Conservation (phyloP, 2,329 filamentous ascomycete species). For the Aspergillus oerlinghausenensis region DNA sequence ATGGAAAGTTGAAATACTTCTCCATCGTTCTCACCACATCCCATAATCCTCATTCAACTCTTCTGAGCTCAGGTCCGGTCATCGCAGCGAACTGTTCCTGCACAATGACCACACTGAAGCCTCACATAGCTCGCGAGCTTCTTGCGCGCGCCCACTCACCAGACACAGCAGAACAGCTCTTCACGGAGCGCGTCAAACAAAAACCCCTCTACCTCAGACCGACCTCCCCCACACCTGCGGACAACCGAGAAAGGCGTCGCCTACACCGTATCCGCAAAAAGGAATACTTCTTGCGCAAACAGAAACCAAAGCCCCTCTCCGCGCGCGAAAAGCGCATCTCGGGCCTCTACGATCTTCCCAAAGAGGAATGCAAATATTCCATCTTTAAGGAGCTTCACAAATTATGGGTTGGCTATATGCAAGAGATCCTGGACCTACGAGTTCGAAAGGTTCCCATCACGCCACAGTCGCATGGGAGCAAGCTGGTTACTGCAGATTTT, state of each 20-base stretch:
- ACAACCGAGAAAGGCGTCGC: slow-evolving; percentile 52
- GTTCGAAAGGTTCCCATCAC: slow-evolving; percentile 45
- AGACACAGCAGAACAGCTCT: slow-evolving; percentile 65
- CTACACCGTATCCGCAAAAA: slow-evolving; percentile 45
- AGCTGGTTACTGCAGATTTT: slow-evolving; percentile 81
- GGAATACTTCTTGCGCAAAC: slow-evolving; percentile 43
- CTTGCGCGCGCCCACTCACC: slow-evolving; percentile 76
- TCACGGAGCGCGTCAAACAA: slow-evolving; percentile 75
- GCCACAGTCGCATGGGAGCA: slow-evolving; percentile 49
- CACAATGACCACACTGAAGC: slow-evolving; percentile 22
- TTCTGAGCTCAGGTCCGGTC: neutral
- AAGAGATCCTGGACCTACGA: slow-evolving; percentile 68
- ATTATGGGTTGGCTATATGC: slow-evolving; percentile 81
- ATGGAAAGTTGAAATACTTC: neutral
- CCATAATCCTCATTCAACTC: neutral
- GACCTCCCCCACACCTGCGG: slow-evolving; percentile 60
- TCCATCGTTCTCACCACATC: neutral
- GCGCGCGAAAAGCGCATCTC: slow-evolving; percentile 71
- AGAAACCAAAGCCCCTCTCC: slow-evolving; percentile 66
- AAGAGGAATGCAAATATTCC: slow-evolving; percentile 63
- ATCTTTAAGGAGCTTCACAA: slow-evolving; percentile 72
- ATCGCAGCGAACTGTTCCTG: neutral
- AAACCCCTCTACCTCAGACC: slow-evolving; percentile 75
- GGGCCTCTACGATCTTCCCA: slow-evolving; percentile 69
- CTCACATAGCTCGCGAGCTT: slow-evolving; percentile 56